Percentiles rank a stretch among this genome's conserved stretches.
Conservation (phyloP, 1,284 basidiomycete genomes). For the Trichosporon sp. region DNA sequence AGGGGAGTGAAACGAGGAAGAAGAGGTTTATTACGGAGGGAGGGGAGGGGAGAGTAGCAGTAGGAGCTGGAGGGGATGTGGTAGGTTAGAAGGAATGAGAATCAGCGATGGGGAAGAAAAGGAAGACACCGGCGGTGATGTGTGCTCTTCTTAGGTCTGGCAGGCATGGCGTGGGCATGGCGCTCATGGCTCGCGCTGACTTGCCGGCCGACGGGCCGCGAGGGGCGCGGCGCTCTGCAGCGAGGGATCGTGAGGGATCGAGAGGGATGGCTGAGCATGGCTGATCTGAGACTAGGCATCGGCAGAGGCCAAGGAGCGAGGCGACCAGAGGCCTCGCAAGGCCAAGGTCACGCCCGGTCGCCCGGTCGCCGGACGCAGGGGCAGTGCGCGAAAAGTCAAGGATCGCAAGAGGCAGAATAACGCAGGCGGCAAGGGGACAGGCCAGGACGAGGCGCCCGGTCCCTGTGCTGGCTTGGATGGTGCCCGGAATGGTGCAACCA, state of each 20-base stretch:
- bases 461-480: background rate
- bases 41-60: background rate
- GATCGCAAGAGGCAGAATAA: background rate
- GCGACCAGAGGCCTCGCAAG: background rate
- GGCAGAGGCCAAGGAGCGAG: background rate
- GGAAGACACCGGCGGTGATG: background rate
- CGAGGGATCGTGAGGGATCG: background rate
- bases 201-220: background rate
- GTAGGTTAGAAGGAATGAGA: slow-evolving; percentile 5
- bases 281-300: background rate
- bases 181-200: slow-evolving; percentile 1
- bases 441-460: background rate
- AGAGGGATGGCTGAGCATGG: background rate
- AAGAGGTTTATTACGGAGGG: slow-evolving; percentile 3
- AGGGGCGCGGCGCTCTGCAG: background rate
- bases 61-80: background rate
- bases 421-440: background rate
- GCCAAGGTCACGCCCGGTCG: too few species aligned
- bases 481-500: background rate
- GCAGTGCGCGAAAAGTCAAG: background rate
- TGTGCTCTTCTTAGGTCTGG: background rate
- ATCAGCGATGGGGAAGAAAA: background rate
- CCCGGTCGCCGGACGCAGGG: background rate
- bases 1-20: background rate
- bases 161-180: background rate